phyloP scores from a whole-genome alignment of 305 asterid genomes.

The Fraxinus latifolia region DNA sequence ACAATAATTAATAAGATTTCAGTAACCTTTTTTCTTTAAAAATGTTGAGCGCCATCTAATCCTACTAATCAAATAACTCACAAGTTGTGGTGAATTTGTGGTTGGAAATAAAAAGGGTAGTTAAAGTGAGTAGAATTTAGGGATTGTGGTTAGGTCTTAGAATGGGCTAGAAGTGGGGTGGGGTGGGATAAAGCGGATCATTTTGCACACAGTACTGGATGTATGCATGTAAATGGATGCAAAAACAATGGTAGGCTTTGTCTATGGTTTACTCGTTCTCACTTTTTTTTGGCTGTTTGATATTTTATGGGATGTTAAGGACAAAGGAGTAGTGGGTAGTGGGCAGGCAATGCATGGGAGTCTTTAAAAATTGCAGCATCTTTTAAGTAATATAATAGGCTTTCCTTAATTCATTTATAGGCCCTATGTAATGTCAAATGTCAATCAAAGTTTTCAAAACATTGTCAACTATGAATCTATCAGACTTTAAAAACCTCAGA shows the following conservation, averaged over 20 bases:
- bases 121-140: constrained; percentile 14
- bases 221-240: constrained; percentile 51
- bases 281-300: constrained; percentile 47
- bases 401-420: neutral
- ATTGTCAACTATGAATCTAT: neutral
- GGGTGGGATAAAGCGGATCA: constrained; percentile 36
- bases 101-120: neutral
- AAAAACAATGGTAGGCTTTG: constrained; percentile 58
- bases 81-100: neutral
- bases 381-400: neutral
- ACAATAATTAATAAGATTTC: neutral
- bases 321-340: constrained; percentile 23
- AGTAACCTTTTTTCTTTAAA: neutral
- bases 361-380: constrained; percentile 30
- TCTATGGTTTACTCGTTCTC: constrained; percentile 44
- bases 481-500: neutral
- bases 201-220: constrained; percentile 24
- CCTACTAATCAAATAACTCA: neutral
- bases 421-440: constrained; percentile 34
- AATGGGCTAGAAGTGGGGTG: constrained; percentile 9
- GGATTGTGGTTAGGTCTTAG: neutral
- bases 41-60: neutral
- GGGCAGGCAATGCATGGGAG: neutral
- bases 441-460: neutral
- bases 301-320: constrained; percentile 35